A percentile compares a stretch with the other conserved stretches of the same genome.
Evolutionary conservation across 1,284 basidiomycete species (phyloP).

Genomic region (Boletus calvinii): DNA sequence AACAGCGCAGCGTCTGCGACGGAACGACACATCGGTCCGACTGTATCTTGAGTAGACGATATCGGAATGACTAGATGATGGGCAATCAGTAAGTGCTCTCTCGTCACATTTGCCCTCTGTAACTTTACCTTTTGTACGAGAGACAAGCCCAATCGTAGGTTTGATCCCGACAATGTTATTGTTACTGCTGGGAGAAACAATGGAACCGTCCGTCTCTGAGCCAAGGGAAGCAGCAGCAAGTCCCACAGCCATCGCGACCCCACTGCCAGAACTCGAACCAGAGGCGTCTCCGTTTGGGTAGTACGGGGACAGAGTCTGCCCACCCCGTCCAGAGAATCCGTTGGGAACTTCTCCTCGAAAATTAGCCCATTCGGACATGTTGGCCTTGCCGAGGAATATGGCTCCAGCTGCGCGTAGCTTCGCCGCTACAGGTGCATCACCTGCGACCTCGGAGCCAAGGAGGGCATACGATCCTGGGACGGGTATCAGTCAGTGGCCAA

Average conservation of each 20-base stretch:
- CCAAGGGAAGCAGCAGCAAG: constrained; percentile 51
- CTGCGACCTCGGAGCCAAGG: constrained; percentile 56
- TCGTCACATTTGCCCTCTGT: background rate
- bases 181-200: constrained; percentile 40
- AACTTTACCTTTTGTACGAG: constrained; percentile 43
- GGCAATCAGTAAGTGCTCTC: background rate
- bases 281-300: constrained; percentile 49
- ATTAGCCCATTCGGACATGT: constrained; percentile 52
- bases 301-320: constrained; percentile 51
- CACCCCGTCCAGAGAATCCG: constrained; percentile 52
- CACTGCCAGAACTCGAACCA: constrained; percentile 54
- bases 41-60: constrained; percentile 49
- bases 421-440: constrained; percentile 60
- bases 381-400: constrained; percentile 53
- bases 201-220: constrained; percentile 53
- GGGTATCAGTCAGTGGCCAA: background rate
- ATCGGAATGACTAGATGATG: constrained; percentile 45
- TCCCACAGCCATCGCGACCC: constrained; percentile 48
- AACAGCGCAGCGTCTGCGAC: constrained; percentile 47
- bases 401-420: constrained; percentile 56
- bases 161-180: constrained; percentile 54
- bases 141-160: constrained; percentile 52
- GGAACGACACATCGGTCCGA: constrained; percentile 48
- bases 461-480: constrained; percentile 53
- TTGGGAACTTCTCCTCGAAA: constrained; percentile 45